Evolutionary conservation across 1,139 yeast genomes (phyloP).

Genomic region (Scheffersomyces titani): DNA sequence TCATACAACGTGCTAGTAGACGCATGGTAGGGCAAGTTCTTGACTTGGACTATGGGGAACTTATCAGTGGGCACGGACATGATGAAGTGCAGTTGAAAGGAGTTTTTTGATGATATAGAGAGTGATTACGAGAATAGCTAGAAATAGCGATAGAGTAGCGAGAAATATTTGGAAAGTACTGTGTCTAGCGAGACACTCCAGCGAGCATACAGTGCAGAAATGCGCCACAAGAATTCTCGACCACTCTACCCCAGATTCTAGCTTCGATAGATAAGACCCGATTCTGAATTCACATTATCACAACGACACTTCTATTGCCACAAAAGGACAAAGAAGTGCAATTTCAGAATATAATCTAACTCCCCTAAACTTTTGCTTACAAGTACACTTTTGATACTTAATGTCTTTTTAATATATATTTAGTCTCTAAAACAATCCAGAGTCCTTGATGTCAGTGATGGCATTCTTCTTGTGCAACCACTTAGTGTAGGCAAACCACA

Average conservation of each 20-base stretch:
- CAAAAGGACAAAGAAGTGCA: not conserved
- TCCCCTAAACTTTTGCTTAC: no score
- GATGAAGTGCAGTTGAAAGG: not conserved
- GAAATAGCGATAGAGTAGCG: not conserved
- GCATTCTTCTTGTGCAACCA: slow-evolving; percentile 24
- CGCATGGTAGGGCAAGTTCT: slow-evolving; percentile 59
- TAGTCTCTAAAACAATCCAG: slow-evolving; percentile 16
- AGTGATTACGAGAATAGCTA: not conserved
- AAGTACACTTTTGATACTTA: no score
- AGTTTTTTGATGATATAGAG: not conserved
- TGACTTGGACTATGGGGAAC: slow-evolving; percentile 56
- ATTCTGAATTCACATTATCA: no score
- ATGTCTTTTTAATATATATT: not conserved
- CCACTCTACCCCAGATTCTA: not conserved
- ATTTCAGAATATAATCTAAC: no score
- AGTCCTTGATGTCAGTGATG: slow-evolving; percentile 30
- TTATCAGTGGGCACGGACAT: slow-evolving; percentile 6
- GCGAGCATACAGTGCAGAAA: not conserved
- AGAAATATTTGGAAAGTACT: not conserved
- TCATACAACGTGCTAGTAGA: slow-evolving; percentile 51
- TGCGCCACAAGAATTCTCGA: not conserved
- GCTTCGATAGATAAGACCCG: not conserved
- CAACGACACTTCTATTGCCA: not conserved
- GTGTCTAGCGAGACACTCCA: not conserved
- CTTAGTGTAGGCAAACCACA: slow-evolving; percentile 13